phyloP scores from a whole-genome alignment of 148 eudicot species.

The Rhododendron mucronatum region DNA sequence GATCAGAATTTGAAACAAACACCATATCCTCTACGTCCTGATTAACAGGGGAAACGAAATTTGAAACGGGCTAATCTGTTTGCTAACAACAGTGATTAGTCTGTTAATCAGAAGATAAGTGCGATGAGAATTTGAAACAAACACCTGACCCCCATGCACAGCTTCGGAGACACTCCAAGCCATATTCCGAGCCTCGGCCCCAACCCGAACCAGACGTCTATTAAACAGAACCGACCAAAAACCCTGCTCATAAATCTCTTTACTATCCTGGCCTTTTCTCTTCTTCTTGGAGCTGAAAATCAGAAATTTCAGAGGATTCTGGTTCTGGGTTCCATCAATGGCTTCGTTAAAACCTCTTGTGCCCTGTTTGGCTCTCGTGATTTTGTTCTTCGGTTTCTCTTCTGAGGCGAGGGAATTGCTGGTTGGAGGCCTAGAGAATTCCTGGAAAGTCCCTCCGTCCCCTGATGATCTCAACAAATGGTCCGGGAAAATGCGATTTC shows the following conservation, averaged over 20 bases:
- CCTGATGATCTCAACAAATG: conserved; percentile 25
- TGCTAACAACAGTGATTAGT: background rate
- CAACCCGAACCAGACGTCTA: conserved; percentile 4
- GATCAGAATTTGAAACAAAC: background rate
- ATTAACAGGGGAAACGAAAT: background rate
- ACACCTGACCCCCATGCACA: background rate
- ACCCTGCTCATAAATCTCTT: background rate
- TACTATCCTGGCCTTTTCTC: too few relatives aligned
- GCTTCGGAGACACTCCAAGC: conserved; percentile 6
- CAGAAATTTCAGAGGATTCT: background rate
- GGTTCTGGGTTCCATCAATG: conserved; percentile 5
- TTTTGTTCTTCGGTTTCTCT: conserved; percentile 1
- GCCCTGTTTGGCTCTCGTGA: conserved; percentile 7
- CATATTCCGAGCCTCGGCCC: background rate
- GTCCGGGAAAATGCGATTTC: conserved; percentile 23
- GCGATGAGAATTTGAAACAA: background rate
- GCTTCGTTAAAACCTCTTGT: conserved; percentile 1
- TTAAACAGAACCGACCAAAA: background rate
- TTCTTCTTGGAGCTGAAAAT: background rate
- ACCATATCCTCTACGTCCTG: background rate
- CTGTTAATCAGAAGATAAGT: background rate
- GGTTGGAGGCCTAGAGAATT: conserved; percentile 17
- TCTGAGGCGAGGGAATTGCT: conserved; percentile 20
- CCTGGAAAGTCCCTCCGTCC: conserved; percentile 30
- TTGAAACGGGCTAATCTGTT: background rate